Base-by-base conservation (phyloP, 2,329 filamentous ascomycete species). In the Graphiopsis chlorocephala region DNA sequence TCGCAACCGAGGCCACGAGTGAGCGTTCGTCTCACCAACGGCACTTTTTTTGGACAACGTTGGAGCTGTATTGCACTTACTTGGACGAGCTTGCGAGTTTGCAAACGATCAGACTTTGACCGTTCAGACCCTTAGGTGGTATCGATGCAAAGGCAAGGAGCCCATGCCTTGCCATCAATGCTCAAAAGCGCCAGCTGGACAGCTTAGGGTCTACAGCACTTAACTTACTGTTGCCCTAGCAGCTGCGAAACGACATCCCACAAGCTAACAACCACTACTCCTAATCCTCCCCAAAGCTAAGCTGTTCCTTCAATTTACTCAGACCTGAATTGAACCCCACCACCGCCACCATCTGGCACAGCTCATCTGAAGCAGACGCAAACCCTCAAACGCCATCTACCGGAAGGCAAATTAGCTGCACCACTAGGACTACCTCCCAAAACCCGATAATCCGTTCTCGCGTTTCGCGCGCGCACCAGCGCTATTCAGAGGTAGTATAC, bases 181-280 rank as follows among this genome's bases (percentile, higher is more conserved):
- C 38, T 12, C 38, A 4, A 8, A 45, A 45, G 38, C n/a, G n/a
- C 38, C 3, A 20, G 5, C n/a, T n/a, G 10, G 23, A 45, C 38
- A 23, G n/a, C 38, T 45, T 45, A 45, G 38, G 38, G 38, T 20
- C n/a, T 20, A 4, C 38, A 45, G 38, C n/a, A 45, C 38, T 45
- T 45, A 45, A 45, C 38, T 20, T 12, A 29, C 50, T 53, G 50
- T 53, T 53, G 50, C 50, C 50, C 50, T 53, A 53, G 50, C 50
- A 53, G 50, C 50, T 12, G 15, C 50, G 26, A 53, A 53, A 31
- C 28, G n/a, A 29, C n/a, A 45, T 53, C 28, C 50, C 29, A n/a
- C 17, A 31, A 31, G 14, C 25, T 53, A 29, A 29, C 14, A n/a
- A 53, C 25, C 50, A 29, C 50, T 31, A 53, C 50, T 53, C 10